Evolutionary conservation across 2,329 filamentous ascomycete genomes (phyloP).

Genomic region (Parastagonospora avenae): DNA sequence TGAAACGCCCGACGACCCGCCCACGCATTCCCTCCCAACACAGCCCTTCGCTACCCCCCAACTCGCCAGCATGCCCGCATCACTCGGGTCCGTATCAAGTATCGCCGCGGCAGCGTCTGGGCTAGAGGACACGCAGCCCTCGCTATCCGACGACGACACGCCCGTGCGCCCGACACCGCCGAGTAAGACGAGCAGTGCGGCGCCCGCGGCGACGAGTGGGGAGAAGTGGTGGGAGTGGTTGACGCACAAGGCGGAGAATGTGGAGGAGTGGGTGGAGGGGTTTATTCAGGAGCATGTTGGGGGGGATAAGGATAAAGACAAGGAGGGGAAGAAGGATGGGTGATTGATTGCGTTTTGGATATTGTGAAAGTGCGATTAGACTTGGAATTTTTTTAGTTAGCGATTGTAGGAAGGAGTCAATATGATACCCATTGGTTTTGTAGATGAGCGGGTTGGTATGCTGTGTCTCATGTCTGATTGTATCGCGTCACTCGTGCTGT

Average conservation of each 20-base stretch:
- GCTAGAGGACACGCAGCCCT: slow-evolving; percentile 17
- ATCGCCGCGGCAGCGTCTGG: slow-evolving; percentile 29
- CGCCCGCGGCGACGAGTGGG: slow-evolving; percentile 13
- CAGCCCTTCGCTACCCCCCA: slow-evolving; percentile 4
- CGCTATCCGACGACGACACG: slow-evolving; percentile 6
- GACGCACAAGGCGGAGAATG: slow-evolving; percentile 41
- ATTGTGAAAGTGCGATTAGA: too few species aligned
- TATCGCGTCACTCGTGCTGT: too few species aligned
- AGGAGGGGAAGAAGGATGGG: too few species aligned
- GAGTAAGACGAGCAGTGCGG: slow-evolving; percentile 19
- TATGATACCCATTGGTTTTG: too few species aligned
- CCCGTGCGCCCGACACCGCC: slow-evolving; percentile 8
- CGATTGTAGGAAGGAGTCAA: too few species aligned
- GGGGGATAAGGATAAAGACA: not conserved
- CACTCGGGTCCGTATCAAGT: slow-evolving; percentile 23
- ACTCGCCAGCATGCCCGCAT: slow-evolving; percentile 22
- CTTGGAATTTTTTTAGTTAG: too few species aligned
- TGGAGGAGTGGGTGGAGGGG: slow-evolving; percentile 44
- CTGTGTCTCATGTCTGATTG: too few species aligned
- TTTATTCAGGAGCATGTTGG: slow-evolving; percentile 38
- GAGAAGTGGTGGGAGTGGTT: slow-evolving; percentile 46
- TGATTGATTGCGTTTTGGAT: too few species aligned
- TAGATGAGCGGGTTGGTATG: too few species aligned
- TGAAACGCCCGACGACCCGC: slow-evolving; percentile 61
- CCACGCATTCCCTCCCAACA: slow-evolving; percentile 10